These are phyloP conservation scores for Intubia oerlemansii DNA, from an alignment of 2,329 filamentous ascomycete genomes.

Conservation along the genomic window DNA sequence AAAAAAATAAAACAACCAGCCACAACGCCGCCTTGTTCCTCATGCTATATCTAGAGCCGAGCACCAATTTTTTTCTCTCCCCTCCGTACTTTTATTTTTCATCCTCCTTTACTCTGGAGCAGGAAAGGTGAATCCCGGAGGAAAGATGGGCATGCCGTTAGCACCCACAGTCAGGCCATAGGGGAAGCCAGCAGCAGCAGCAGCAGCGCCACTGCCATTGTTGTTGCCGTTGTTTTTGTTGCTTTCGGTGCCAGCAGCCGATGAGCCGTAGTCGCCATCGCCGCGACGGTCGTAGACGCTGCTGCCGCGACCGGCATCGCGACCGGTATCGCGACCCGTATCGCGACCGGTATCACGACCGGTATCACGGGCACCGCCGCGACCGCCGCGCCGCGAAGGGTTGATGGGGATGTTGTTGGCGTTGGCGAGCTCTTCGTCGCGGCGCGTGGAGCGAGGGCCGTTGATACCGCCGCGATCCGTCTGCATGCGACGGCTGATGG, in stretches of 20 bases:
- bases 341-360: too few relatives aligned
- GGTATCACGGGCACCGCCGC: conserved; percentile 8
- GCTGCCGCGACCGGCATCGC: conserved; percentile 8
- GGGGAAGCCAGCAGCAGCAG: conserved; percentile 17
- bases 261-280: conserved; percentile 8
- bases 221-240: conserved; percentile 10
- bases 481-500: conserved; percentile 47
- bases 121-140: conserved; percentile 20
- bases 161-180: conserved; percentile 21
- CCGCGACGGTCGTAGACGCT: conserved; percentile 7
- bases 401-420: conserved; percentile 3
- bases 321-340: conserved; percentile 1
- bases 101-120: conserved; percentile 5
- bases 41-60: not conserved
- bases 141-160: conserved; percentile 28
- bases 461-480: conserved; percentile 44
- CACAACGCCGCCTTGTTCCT: not conserved
- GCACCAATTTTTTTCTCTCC: not conserved
- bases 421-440: conserved; percentile 12
- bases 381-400: conserved; percentile 3
- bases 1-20: not conserved
- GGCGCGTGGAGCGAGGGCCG: conserved; percentile 40
- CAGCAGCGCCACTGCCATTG: conserved; percentile 9
- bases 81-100: conserved; percentile 1
- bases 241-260: conserved; percentile 9